Base-by-base conservation (phyloP, 805 yeast species). In the Lipomyces spencermartinsiae region DNA sequence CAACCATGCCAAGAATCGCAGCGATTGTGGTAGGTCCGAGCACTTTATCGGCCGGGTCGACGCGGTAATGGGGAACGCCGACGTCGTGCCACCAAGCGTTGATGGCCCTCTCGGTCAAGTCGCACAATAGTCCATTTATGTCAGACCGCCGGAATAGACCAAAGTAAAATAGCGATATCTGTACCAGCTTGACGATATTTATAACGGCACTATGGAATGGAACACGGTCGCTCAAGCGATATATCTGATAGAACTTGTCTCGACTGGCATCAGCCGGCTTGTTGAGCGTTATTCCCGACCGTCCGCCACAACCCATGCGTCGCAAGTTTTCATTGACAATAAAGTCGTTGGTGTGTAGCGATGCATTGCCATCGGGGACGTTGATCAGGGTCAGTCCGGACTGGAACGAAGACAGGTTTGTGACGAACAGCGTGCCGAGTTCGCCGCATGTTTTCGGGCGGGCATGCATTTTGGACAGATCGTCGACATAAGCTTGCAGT, bases 61-160 rank as follows among this genome's bases (percentile, higher is more conserved):
- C 71, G 3, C 77, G 72, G 69, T 74, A 79, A 73, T 74, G 72
- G 31, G 67, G 71, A 56, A 68, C 70, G 0, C 97, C 97, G 70
- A 89, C 84, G 46, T 86, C 76, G 49, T 82, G 82, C 98, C 98
- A 94, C 98, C 98, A 94, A 58, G 83, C 81, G 1, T 77, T 74
- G 31, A 92, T 84, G 0, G 96, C 96, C 29, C 79, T 82, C 69
- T 89, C 89, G 0, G 99, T 94, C 65, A 84, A 83, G 66, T 87
- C 85, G 77, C 98, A 94, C 1, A 93, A 79, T 16, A 94, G 80
- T 0, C 99, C 98, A 78, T 95, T 98, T 65, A 91, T 91, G 71
- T 84, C 87, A 39, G 80, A 79, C 0, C 91, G 87, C 61, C 87
- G 89, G 14, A 92, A 81, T 55, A 92, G 78, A 65, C 88, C 90